Evolutionary conservation across 177 flowering plant genomes (phyloP).

Genomic region (Telopea speciosissima): DNA sequence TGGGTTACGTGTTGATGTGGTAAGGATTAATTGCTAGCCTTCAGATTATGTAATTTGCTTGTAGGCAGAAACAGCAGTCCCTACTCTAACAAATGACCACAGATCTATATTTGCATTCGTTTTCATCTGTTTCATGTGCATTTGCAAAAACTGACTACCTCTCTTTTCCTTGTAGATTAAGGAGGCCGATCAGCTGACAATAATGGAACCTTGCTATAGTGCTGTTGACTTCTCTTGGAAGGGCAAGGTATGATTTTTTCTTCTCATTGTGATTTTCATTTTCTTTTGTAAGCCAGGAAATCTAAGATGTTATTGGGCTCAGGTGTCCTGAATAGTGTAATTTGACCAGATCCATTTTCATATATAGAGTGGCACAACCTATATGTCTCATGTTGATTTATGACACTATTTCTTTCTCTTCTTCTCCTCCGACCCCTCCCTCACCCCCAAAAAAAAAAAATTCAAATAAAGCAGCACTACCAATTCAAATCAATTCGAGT

Average conservation of each 20-base stretch:
- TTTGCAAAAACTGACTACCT: neutral
- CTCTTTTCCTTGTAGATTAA: constrained; percentile 44
- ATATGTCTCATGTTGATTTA: neutral
- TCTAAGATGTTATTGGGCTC: neutral
- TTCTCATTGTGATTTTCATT: neutral
- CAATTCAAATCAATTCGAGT: constrained; percentile 71
- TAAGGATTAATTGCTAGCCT: constrained; percentile 29
- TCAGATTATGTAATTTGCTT: neutral
- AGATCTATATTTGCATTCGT: neutral
- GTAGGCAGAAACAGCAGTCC: neutral
- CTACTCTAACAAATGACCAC: neutral
- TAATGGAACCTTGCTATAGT: constrained; percentile 57
- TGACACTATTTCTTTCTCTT: neutral
- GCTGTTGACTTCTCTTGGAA: constrained; percentile 62
- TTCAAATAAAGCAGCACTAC: constrained; percentile 38
- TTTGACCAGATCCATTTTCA: neutral
- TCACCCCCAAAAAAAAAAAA: neutral
- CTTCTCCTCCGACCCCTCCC: no score
- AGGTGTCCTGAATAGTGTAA: neutral
- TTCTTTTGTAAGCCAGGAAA: neutral
- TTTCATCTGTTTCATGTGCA: neutral
- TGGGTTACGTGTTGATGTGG: constrained; percentile 53
- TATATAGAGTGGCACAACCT: neutral
- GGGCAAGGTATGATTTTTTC: constrained; percentile 42
- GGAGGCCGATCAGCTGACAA: constrained; percentile 65